Base-by-base conservation (phyloP, 169 alveolate species). In the Plasmodium inui region DNA sequence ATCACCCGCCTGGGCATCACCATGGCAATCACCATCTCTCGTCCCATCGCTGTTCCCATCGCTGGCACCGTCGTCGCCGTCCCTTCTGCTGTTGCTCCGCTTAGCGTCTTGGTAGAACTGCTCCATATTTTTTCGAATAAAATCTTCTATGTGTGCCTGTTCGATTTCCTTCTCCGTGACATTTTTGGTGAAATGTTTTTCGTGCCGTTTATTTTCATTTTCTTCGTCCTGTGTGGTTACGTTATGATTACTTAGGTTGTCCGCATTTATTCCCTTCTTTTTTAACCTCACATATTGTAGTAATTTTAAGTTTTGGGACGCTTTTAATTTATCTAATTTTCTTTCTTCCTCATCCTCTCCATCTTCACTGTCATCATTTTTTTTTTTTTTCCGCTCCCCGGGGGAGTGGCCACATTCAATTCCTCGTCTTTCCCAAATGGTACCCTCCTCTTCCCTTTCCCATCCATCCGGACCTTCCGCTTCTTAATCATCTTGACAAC, bases 121-220 rank as follows among this genome's bases (percentile, higher is more conserved):
- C 17, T 76, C 80, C 94, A 88, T 88, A 88, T 88, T 88, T 41
- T 88, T 78, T 78, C 37, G 57, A 22, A 88, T 88, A 78, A 88
- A 88, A 44, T 76, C 10, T 76, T 88, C 89, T 88, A 88, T 78
- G 46, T 88, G 89, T 34, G 88, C 94, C 67, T 88, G 89, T 61
- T 88, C 94, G 30, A 88, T 88, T 78, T 88, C 94, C 46, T 88
- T 88, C 67, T 88, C 94, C 3, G 94, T 88, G 26, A 88, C 26
- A 61, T 88, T 88, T 78, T 88, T 88, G 22, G 94, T 88, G 80
- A 88, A 88, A 32, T 88, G 86, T 61, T 88, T 88, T 72, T 88
- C 94, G 61, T 78, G 70, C 44, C 78, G 39, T 72, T 88, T 88
- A 12, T 88, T 79, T 37, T 61, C 88, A 22, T 61, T 88, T 76